Conservation (phyloP, 1,284 basidiomycete genomes). For the Fistulina hepatica region DNA sequence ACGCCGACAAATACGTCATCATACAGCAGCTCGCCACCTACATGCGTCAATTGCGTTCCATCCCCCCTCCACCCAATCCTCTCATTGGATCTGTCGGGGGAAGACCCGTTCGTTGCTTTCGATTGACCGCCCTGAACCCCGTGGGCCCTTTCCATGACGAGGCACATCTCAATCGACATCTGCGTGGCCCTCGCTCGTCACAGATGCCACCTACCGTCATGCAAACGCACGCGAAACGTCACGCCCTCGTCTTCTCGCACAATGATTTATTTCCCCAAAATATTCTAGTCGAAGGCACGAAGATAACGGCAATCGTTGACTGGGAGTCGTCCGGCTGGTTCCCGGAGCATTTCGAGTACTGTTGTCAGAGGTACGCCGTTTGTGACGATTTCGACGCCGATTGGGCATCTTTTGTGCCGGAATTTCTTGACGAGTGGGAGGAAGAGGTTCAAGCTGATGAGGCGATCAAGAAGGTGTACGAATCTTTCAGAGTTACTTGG, state of each 20-base stretch:
- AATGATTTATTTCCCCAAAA: slow-evolving; percentile 1
- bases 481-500: too few species aligned
- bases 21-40: neutral
- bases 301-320: slow-evolving; percentile 14
- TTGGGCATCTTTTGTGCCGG: too few species aligned
- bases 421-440: too few species aligned
- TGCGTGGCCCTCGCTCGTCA: too few species aligned
- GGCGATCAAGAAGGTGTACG: too few species aligned
- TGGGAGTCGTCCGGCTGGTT: slow-evolving; percentile 16
- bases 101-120: too few species aligned
- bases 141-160: neutral
- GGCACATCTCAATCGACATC: neutral
- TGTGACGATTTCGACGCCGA: too few species aligned
- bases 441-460: too few species aligned
- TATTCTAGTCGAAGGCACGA: slow-evolving; percentile 1
- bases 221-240: neutral
- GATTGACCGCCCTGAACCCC: too few species aligned
- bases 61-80: neutral
- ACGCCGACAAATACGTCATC: neutral
- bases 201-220: neutral
- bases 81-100: too few species aligned
- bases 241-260: slow-evolving; percentile 2
- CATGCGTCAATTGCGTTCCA: neutral
- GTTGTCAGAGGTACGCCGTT: too few species aligned
- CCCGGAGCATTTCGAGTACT: slow-evolving; percentile 14